phyloP scores from a whole-genome alignment of 139 green algal species.

The Picocystis salinarum region DNA sequence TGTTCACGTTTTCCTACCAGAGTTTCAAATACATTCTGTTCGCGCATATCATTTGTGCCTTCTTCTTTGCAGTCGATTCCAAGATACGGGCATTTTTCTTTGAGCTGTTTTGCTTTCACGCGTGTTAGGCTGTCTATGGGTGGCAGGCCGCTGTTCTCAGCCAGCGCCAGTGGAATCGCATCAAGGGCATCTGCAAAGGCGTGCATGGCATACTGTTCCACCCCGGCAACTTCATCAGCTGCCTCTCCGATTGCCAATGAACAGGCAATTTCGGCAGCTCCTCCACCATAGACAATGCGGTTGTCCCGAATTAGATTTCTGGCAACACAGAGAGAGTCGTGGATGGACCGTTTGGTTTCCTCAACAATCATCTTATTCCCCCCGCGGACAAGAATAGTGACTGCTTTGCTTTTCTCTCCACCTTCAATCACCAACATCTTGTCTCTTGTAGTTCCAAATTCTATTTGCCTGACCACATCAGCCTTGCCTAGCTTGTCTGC shows the following conservation, averaged over 20 bases:
- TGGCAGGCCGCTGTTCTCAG: slow-evolving; percentile 84
- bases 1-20: slow-evolving; percentile 96
- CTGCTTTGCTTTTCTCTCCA: slow-evolving; percentile 59
- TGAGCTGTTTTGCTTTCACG: slow-evolving; percentile 41
- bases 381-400: slow-evolving; percentile 1
- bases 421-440: slow-evolving; percentile 87
- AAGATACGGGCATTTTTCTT: slow-evolving; percentile 73
- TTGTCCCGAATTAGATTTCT: slow-evolving; percentile 95
- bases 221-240: slow-evolving; percentile 51
- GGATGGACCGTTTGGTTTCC: slow-evolving; percentile 81
- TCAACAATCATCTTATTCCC: slow-evolving; percentile 91
- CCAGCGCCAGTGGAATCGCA: slow-evolving; percentile 70
- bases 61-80: slow-evolving; percentile 93
- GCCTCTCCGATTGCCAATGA: slow-evolving; percentile 72
- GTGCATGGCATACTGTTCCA: slow-evolving; percentile 92
- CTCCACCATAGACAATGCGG: slow-evolving; percentile 89
- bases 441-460: slow-evolving; percentile 95
- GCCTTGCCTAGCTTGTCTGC: slow-evolving; percentile 78
- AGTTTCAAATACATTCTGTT: slow-evolving; percentile 97
- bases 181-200: slow-evolving; percentile 89
- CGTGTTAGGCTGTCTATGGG: slow-evolving; percentile 66
- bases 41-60: slow-evolving; percentile 93
- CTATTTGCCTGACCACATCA: slow-evolving; percentile 50
- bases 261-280: slow-evolving; percentile 79
- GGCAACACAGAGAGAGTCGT: slow-evolving; percentile 96